These are phyloP conservation scores for Poterioochromonas sp. DNA, from an alignment of 352 stramenopile species.

Conservation along the genomic window DNA sequence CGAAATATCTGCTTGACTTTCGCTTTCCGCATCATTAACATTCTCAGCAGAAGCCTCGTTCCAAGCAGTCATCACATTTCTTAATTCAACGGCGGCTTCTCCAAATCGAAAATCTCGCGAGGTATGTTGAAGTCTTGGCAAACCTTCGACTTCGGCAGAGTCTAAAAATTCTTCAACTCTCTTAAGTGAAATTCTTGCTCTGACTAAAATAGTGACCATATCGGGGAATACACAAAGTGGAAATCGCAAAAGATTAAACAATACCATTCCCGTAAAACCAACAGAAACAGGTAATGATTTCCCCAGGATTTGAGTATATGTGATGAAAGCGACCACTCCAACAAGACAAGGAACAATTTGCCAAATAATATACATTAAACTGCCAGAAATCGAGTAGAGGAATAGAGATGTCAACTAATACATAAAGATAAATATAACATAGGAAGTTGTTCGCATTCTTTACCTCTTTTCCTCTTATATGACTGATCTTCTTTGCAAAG, in stretches of 20 bases:
- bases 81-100: not conserved
- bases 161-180: conserved; percentile 50
- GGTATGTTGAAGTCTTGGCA: conserved; percentile 12
- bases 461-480: no score
- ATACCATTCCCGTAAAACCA: conserved; percentile 51
- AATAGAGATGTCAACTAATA: no score
- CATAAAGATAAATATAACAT: no score
- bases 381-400: no score
- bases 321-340: not conserved
- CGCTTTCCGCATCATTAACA: not conserved
- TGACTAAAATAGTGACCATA: conserved; percentile 83
- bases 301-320: conserved; percentile 4
- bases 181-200: conserved; percentile 61
- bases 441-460: no score
- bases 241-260: conserved; percentile 94
- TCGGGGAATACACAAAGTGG: conserved; percentile 90
- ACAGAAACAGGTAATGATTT: conserved; percentile 8
- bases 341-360: not conserved
- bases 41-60: not conserved
- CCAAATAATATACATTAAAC: not conserved
- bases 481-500: conserved; percentile 42
- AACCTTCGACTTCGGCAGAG: conserved; percentile 40
- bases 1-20: not conserved
- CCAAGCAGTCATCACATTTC: conserved; percentile 15
- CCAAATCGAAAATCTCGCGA: conserved; percentile 34